Conservation (phyloP, 306 rosid genomes). For the Casuarina glauca region DNA sequence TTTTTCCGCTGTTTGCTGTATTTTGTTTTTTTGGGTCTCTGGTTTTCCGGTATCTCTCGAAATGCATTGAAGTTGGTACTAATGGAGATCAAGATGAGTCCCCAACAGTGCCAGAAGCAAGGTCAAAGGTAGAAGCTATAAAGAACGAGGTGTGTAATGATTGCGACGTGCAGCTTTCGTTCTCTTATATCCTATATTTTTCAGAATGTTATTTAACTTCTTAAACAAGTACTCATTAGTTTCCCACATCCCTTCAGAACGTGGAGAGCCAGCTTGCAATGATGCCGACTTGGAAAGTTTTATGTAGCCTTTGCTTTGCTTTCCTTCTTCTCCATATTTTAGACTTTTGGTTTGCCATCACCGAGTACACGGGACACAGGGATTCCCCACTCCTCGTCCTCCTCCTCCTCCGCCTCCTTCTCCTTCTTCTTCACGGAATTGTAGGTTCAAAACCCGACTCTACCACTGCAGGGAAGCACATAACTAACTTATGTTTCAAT, state of each 20-base stretch:
- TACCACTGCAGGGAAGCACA: too few relatives aligned
- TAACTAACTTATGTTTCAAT: too few relatives aligned
- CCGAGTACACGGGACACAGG: too few relatives aligned
- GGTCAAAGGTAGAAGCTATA: constrained; percentile 49
- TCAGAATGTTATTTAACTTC: neutral
- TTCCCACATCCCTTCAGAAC: neutral
- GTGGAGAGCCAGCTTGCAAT: neutral
- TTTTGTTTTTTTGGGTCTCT: neutral
- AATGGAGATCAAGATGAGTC: constrained; percentile 43
- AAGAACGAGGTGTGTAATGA: constrained; percentile 63
- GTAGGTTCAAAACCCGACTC: too few relatives aligned
- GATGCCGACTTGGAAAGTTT: neutral
- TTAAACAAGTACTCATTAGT: neutral
- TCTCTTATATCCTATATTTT: constrained; percentile 1
- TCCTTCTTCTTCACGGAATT: too few relatives aligned
- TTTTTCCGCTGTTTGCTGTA: neutral
- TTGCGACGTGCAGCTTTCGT: constrained; percentile 60
- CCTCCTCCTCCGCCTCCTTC: too few relatives aligned
- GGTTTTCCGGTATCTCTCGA: constrained; percentile 20
- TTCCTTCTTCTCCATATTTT: neutral
- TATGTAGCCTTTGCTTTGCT: neutral
- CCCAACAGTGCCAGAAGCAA: constrained; percentile 39
- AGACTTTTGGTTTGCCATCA: neutral
- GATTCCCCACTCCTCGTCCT: too few relatives aligned
- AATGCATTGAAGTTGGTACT: constrained; percentile 38